Percentiles rank a stretch among this genome's conserved stretches.
phyloP scores from a whole-genome alignment of 139 green algal species.

The Cymbomonas tetramitiformis region DNA sequence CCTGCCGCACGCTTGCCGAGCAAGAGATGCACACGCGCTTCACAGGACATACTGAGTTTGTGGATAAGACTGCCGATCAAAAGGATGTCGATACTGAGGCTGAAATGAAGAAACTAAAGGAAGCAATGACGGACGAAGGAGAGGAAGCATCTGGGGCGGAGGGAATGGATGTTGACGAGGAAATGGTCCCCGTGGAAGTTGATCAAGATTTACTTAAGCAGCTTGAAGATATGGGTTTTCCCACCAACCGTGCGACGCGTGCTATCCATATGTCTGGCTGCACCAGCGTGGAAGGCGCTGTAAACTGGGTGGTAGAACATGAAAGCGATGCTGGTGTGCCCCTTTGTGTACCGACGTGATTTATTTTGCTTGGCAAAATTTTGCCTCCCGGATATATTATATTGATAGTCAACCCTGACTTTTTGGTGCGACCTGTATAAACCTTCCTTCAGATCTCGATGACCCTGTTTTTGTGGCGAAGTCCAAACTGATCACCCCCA shows the following conservation, averaged over 20 bases:
- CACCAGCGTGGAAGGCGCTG: constrained; percentile 42
- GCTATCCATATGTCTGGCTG: constrained; percentile 48
- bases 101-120: constrained; percentile 46
- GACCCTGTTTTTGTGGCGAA: constrained; percentile 9
- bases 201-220: constrained; percentile 34
- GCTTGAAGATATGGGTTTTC: constrained; percentile 62
- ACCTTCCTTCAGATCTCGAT: no score
- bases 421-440: no score
- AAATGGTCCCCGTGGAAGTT: constrained; percentile 23
- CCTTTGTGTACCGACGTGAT: no score
- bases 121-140: constrained; percentile 31
- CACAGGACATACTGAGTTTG: constrained; percentile 56
- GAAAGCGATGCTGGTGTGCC: constrained; percentile 52
- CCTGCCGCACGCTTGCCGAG: constrained; percentile 55
- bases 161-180: constrained; percentile 37
- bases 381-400: no score
- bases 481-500: constrained; percentile 17
- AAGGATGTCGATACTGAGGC: constrained; percentile 48
- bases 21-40: constrained; percentile 55
- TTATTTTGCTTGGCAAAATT: no score
- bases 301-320: constrained; percentile 64
- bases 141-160: background rate
- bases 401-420: no score
- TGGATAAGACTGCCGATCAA: constrained; percentile 44
- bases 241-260: constrained; percentile 29